Base-by-base conservation (phyloP, 371 early-diverging fungal species). In the Mucor sp. region DNA sequence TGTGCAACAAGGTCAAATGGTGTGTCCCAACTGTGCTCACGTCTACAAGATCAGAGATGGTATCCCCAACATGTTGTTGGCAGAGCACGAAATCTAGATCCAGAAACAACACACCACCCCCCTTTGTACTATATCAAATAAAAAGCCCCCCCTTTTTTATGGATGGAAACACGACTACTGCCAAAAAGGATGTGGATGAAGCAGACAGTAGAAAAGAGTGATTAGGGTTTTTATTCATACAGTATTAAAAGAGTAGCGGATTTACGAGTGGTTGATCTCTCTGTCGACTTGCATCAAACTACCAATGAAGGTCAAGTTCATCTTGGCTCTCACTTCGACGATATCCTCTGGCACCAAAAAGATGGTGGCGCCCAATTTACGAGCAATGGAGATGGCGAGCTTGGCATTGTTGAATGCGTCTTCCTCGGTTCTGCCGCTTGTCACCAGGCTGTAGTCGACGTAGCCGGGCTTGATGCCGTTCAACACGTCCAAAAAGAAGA, bases 301-400 rank as follows among this genome's bases (percentile, higher is more conserved):
- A 25, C 62, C 62, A 35, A 62, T 48, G 23, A 62, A 62, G 17
- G 62, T 62, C 25, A 62, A 35, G 25, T 62, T 62, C 93, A 94
- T 93, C 84, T 93, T 94, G 67, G 93, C 86, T 74, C 93, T 88
- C 58, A 93, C 93, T 78, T 96, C 97, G 48, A 95, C 91, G 76
- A 97, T 97, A 81, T 97, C 97, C 83, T 97, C 97, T 5, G 97
- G 97, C 43, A 96, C 84, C 48, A 97, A 86, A 77, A 97, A 97
- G 72, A 97, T 96, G 43, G 96, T 94, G 7, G 97, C 96, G 35
- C 97, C 97, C 60, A 97, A 81, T 82, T 97, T 96, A 76, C 97
- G 91, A 17, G 97, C 97, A 80, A 97, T 93, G 6, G 96, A 96
- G 57, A 97, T 96, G 59, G 96, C 95, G 65, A 96, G 95, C 72